These are phyloP conservation scores for Setaria viridis DNA, from an alignment of 202 grass and related monocot genomes.

Conservation along the genomic window DNA sequence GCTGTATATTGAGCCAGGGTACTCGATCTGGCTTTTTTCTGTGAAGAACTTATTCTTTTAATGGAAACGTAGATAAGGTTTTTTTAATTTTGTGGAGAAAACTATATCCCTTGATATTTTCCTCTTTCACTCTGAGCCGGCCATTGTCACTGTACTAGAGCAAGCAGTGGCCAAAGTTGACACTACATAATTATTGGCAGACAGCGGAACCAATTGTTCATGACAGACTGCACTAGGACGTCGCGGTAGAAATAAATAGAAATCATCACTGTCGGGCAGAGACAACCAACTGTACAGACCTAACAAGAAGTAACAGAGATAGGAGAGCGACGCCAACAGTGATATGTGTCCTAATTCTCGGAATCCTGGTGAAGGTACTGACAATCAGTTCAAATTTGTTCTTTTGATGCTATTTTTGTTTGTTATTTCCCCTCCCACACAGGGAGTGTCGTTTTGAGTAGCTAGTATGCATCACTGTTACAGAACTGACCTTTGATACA, in stretches of 20 bases:
- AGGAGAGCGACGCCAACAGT: neutral
- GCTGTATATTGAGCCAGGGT: no score
- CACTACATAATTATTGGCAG: neutral
- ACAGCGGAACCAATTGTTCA: neutral
- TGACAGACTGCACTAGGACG: neutral
- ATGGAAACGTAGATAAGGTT: no score
- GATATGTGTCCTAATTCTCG: neutral
- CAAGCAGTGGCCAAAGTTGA: neutral
- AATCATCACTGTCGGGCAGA: neutral
- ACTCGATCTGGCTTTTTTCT: no score
- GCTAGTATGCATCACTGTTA: no score
- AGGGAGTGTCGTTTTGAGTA: neutral
- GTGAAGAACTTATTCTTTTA: no score
- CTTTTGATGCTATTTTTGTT: neutral
- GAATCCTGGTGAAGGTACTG: neutral
- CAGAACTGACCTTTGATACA: no score
- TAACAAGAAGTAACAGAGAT: neutral
- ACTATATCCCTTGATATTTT: neutral
- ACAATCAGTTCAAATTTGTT: neutral
- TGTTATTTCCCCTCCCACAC: neutral
- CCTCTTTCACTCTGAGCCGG: neutral
- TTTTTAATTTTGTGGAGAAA: no score
- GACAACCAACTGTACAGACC: neutral
- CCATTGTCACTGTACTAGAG: neutral
- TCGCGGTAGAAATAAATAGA: neutral